Evolutionary conservation across 1,284 basidiomycete genomes (phyloP).

Genomic region (Tilletiopsis washingtonensis): DNA sequence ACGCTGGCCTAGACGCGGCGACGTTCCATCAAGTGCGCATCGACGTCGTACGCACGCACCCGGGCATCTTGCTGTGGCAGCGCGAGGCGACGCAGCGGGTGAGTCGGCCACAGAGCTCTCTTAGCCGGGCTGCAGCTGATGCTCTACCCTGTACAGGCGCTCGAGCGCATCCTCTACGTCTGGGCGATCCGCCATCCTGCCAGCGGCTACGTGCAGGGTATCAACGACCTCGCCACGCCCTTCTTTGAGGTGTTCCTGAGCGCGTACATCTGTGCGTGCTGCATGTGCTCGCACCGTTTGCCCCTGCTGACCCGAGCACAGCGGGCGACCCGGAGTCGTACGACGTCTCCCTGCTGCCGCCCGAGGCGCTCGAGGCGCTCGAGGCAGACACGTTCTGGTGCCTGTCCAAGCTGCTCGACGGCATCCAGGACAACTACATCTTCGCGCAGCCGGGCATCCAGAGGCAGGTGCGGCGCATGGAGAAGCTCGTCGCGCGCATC

Average conservation of each 20-base stretch:
- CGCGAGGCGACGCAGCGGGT: constrained; percentile 37
- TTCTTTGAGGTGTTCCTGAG: constrained; percentile 45
- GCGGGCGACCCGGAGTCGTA: constrained; percentile 21
- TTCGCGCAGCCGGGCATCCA: constrained; percentile 45
- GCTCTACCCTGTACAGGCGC: constrained; percentile 7
- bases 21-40: constrained; percentile 47
- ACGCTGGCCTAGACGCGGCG: constrained; percentile 29
- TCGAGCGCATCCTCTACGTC: constrained; percentile 45
- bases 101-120: neutral
- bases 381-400: constrained; percentile 48
- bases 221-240: constrained; percentile 47
- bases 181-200: constrained; percentile 47
- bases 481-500: constrained; percentile 39
- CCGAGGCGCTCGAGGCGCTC: constrained; percentile 31
- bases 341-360: constrained; percentile 34
- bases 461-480: constrained; percentile 37
- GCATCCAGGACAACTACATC: constrained; percentile 47
- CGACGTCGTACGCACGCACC: constrained; percentile 46
- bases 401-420: constrained; percentile 42
- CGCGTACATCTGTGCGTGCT: constrained; percentile 25
- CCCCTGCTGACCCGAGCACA: neutral
- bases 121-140: neutral
- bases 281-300: too few species aligned
- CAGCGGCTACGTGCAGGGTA: constrained; percentile 46
- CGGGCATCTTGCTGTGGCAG: constrained; percentile 44